Base-by-base conservation (phyloP, 225 moss, liverwort and hornwort genomes). In the Marchantia polymorpha region DNA sequence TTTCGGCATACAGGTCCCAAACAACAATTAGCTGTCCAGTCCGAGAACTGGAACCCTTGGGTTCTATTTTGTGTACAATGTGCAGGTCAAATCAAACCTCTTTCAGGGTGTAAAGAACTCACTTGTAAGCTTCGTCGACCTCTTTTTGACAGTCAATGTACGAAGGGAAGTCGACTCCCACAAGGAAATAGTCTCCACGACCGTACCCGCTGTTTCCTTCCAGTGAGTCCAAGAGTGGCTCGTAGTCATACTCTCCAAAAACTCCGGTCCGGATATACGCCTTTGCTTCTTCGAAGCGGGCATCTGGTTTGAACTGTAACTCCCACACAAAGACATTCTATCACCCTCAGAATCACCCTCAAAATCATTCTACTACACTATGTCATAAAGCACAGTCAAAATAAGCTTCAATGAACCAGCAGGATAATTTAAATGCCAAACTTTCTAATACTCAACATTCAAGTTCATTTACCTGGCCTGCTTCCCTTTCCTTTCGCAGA, bases 121-220 rank as follows among this genome's bases (percentile, higher is more conserved):
- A 87, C 87, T 59, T 64, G 79, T 86, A 88, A 52, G 81, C 83
- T 80, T 78, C 78, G 79, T 88, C 88, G 52, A 88, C 85, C 72
- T 79, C 83, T 50, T 59, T 54, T 69, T 88, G 88, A 8, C 81
- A 81, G 4, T 88, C 88, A 53, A 88, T 67, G 71, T 88, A 88
- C 17, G 80, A 73, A 50, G 85, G 73, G 70, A 88, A 88, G 74
- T 88, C 88, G 39, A 83, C 83, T 26, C 88, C 88, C 16, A 88
- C 88, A 65, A 88, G 85, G 56, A 86, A 88, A 70, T 88, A 88
- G 58, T 88, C 88, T 75, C 88, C 86, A 50, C 88, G 86, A 27
- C 88, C 88, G 76, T 88, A 88, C 23, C 88, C 88, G 64, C 88
- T 88, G 80, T 88, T 23, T 19, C 88, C 88, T 64, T 87, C 84